These are phyloP conservation scores for Carex littledalei DNA, from an alignment of 176 grass and related monocot species.

Conservation along the genomic window DNA sequence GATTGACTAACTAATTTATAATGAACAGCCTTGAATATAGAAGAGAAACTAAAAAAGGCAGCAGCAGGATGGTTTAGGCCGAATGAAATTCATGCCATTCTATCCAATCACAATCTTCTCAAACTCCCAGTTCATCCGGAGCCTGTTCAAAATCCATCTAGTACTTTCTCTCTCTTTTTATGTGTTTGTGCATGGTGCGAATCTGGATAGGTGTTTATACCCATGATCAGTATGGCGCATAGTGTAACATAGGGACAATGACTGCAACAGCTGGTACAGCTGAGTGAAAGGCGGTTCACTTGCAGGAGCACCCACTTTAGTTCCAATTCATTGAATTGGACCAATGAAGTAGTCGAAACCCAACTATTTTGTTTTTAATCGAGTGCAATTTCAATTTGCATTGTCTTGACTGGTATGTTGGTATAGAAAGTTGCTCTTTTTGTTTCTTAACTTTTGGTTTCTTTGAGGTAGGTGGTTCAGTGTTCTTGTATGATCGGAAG, in stretches of 20 bases:
- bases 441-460: background rate
- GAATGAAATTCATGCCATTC: slow-evolving; percentile 83
- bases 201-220: background rate
- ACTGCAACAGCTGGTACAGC: background rate
- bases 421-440: background rate
- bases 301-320: background rate
- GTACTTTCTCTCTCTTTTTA: slow-evolving; percentile 31
- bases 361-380: background rate
- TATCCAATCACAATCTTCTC: slow-evolving; percentile 58
- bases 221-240: background rate
- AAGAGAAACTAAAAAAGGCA: slow-evolving; percentile 63
- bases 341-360: background rate
- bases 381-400: background rate
- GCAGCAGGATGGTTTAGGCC: slow-evolving; percentile 67
- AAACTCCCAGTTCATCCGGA: slow-evolving; percentile 48
- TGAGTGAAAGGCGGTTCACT: background rate
- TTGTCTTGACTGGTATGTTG: background rate
- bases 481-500: slow-evolving; percentile 87
- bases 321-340: background rate
- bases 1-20: slow-evolving; percentile 10
- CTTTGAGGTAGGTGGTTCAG: slow-evolving; percentile 45
- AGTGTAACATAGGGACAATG: background rate
- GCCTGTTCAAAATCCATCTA: slow-evolving; percentile 54
- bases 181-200: background rate
- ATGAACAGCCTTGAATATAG: slow-evolving; percentile 61